Conservation (phyloP, 768 basidiomycete genomes). For the Tricholoma terreum region DNA sequence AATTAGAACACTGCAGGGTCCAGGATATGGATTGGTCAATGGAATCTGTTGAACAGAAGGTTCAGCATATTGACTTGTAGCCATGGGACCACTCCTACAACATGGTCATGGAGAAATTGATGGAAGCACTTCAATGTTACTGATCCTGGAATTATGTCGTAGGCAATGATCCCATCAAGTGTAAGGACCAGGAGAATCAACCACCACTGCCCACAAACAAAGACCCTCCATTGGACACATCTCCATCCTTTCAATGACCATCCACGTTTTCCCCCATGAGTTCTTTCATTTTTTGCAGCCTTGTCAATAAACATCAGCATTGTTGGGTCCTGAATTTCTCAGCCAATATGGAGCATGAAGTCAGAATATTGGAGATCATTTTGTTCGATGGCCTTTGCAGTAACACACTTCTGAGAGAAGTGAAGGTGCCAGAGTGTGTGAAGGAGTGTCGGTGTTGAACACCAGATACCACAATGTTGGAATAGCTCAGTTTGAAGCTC, state of each 20-base stretch:
- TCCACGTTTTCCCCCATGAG: not conserved
- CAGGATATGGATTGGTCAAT: not conserved
- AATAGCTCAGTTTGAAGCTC: not conserved
- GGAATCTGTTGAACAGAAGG: not conserved
- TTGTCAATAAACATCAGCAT: not conserved
- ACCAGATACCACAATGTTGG: not conserved
- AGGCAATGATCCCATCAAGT: conserved; percentile 4
- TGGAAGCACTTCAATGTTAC: not conserved
- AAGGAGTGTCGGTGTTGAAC: not conserved
- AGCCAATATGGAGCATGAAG: not conserved
- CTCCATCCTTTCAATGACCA: not conserved
- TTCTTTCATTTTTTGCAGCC: not conserved
- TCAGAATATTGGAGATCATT: not conserved
- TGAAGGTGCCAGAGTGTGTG: not conserved
- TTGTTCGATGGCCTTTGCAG: not conserved
- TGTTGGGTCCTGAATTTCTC: not conserved
- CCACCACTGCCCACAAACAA: not conserved
- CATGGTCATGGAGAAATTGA: not conserved
- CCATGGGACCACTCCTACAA: not conserved
- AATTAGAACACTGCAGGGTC: not conserved
- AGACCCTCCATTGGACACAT: not conserved
- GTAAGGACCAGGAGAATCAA: not conserved
- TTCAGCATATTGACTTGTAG: too few species aligned
- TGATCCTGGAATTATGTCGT: conserved; percentile 2
- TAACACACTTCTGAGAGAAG: not conserved